Conservation (phyloP, 768 basidiomycete species). For the Postia placenta region DNA sequence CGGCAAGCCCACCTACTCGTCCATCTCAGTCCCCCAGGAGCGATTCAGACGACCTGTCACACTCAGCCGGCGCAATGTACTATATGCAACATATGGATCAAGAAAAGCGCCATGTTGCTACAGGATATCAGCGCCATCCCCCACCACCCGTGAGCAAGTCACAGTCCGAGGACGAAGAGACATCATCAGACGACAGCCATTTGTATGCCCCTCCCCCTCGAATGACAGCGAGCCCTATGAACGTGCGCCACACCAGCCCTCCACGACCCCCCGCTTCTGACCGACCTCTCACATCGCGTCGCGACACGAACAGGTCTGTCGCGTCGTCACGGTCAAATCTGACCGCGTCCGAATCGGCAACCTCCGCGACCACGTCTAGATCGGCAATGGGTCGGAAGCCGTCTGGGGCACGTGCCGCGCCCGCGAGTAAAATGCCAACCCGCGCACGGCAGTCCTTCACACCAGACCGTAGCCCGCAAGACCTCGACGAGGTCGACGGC, state of each 20-base stretch:
- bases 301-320: background rate
- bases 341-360: conserved; percentile 4
- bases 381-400: conserved; percentile 55
- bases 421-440: conserved; percentile 25
- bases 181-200: conserved; percentile 22
- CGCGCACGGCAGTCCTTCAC: conserved; percentile 12
- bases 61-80: conserved; percentile 61
- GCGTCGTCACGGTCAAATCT: conserved; percentile 3
- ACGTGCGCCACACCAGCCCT: conserved; percentile 8
- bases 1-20: conserved; percentile 22
- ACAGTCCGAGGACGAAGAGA: conserved; percentile 37
- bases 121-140: conserved; percentile 13
- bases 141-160: conserved; percentile 20
- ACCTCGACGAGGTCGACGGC: conserved; percentile 15
- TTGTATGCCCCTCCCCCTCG: conserved; percentile 17
- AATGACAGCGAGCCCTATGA: conserved; percentile 7
- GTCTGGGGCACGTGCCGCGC: conserved; percentile 76
- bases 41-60: conserved; percentile 33
- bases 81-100: conserved; percentile 58
- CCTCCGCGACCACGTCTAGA: conserved; percentile 14
- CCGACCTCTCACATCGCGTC: background rate
- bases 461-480: conserved; percentile 10
- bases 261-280: conserved; percentile 1
- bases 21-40: conserved; percentile 15
- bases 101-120: conserved; percentile 14